Base-by-base conservation (phyloP, 257 asterid genomes). In the Solanum corneliomulleri region DNA sequence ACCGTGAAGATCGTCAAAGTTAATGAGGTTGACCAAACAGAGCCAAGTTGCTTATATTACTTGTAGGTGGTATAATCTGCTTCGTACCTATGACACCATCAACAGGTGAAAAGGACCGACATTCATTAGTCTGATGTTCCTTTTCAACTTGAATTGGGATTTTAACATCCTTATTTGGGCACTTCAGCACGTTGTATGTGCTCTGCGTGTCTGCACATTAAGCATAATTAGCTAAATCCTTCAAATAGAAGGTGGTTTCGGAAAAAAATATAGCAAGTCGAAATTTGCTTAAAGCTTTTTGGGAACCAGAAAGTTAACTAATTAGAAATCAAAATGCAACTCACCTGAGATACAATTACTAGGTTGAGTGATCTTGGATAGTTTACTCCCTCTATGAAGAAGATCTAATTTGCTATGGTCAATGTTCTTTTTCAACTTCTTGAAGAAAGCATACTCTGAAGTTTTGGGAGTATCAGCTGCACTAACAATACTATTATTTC, bases 381-480 rank as follows among this genome's bases (percentile, higher is more conserved):
- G 88, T 69, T 77, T 86, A 4, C 88, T 89, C 87, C 87, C 92
- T 85, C 88, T 81, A 81, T 76, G 88, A 70, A 72, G 82, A 27
- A 91, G 81, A 87, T 78, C 86, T 47, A 84, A 85, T 82, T 85
- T 87, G 88, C 76, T 68, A 70, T 88, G 76, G 64, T 85, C 85
- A 23, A 85, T 90, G 76, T 91, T 87, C 93, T 90, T 94, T 94
- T 89, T 94, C 42, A 93, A 56, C 87, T 92, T 95, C 90, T 87
- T 94, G 91, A 93, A 95, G 89, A 91, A 95, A 12, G 98, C 97
- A 88, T 90, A 95, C 87, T 95, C 98, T 60, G 98, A 94, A 68
- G 98, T 95, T 90, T 93, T 95, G 69, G 98, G 94, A 21, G 29
- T 93, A 87, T 88, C 96, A 87, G 90, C 98, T 94, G 92, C 92